Evolutionary conservation across 2,329 filamentous ascomycete species (phyloP), one percentile per base, ranked within the genome.

Genomic region (Raffaelea albimanens): DNA sequence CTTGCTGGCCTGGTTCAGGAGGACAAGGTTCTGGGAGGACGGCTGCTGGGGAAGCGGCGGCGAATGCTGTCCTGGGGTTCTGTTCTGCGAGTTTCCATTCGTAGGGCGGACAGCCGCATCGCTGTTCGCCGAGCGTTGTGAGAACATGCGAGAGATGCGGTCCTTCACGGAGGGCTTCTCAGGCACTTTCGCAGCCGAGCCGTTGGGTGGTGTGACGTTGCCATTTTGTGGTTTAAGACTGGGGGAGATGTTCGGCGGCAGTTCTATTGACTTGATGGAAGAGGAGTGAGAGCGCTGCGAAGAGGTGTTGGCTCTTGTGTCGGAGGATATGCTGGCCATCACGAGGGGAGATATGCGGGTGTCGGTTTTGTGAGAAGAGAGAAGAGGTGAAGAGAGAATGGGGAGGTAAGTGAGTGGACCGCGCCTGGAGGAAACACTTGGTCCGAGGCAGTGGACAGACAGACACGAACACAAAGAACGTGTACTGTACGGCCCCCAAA

Each of bases 141-240:
- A 79, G 63, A 83, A 83, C 73, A 83, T 83, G 67, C 79, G 75
- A 38, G 78, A 76, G 48, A 83, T 61, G 42, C 78, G 75, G 59
- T 80, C 78, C 60, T 82, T 83, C 64, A 83, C 78, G 14, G 77
- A 79, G 2, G 72, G 61, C 61, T 77, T 80, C 56, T 81, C 77
- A 48, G 65, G 56, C 47, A 63, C 63, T 53, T 63, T 71, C 47
- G 13, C 25, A 62, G 48, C 42, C 19, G 45, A 43, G 52, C 16
- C 40, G n/a, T 46, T 47, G 45, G 55, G 56, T 23, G 53, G 55
- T 33, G 53, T 46, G 46, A 52, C 48, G 13, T 54, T 51, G 31
- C 63, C 68, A 53, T 72, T 70, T 47, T 69, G 65, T 19, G 65
- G 64, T 46, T 55, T 58, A 38, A 67, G 53, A 40, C 62, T 61